Evolutionary conservation across 129 eudicot genomes (phyloP), one percentile per base, ranked within the genome.

Genomic region (Artemisia annua): DNA sequence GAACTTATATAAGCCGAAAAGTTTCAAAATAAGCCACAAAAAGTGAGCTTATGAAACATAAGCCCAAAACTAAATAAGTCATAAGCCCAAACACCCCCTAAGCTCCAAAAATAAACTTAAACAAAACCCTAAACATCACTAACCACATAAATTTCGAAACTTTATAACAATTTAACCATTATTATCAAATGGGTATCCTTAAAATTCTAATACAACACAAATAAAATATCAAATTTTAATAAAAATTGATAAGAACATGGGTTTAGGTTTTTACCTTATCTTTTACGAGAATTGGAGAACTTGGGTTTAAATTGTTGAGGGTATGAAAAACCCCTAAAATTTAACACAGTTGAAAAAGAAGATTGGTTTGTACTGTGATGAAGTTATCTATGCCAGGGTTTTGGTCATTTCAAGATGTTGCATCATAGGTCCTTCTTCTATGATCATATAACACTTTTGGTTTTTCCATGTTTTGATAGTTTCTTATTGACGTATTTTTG

Each of bases 291-390:
- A 76, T 68, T 32, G 57, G 62, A 28, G 15, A 18, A 16, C 9
- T 76, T 22, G 48, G 61, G 15, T 24, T 67, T 67, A 22, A 57
- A 39, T 16, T 24, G 22, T 49, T 52, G 54, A 43, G 11, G 78
- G 56, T 16, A 24, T 16, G 67, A 24, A 72, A 76, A 76, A 76
- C 81, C 81, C 81, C 69, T 67, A 64, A 58, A 39, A 15, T 32
- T 32, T 4, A 67, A 59, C 62, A 68, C 44, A 24, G 48, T 48
- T 57, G 79, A 13, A 59, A 62, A 52, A 11, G 2, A 32, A 32
- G 7, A 32, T 32, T 32, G 43, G 5, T 32, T 32, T 32, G 43
- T 32, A 5, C 43, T 32, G 43, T 4, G 7, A 32, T 32, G 43
- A 32, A 32, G 43, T 32, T 32, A 32, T 32, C 43, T 32, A 32